Percentiles rank a stretch among this genome's conserved stretches.
Evolutionary conservation across 345 rosid species (phyloP).

Genomic region (Erucastrum elatum): DNA sequence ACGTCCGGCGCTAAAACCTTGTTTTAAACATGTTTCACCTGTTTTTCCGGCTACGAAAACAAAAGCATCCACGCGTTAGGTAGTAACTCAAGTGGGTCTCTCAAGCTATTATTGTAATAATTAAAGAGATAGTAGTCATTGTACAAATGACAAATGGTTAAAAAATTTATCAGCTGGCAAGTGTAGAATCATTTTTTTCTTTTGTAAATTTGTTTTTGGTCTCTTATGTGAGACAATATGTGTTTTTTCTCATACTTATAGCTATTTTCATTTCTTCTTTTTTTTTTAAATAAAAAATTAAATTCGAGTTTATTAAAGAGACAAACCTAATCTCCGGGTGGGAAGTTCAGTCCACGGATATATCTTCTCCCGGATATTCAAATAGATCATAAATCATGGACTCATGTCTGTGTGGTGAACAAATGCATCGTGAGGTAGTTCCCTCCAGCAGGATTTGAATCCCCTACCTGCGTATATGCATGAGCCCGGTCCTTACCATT

Average conservation of each 20-base stretch:
- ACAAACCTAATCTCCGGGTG: too few relatives aligned
- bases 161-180: background rate
- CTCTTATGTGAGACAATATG: background rate
- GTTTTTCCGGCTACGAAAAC: background rate
- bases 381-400: too few relatives aligned
- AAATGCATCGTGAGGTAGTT: too few relatives aligned
- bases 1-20: background rate
- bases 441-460: too few relatives aligned
- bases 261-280: background rate
- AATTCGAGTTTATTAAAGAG: too few relatives aligned
- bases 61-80: background rate
- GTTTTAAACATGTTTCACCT: background rate
- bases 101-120: background rate
- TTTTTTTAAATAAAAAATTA: too few relatives aligned
- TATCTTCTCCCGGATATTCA: too few relatives aligned
- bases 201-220: background rate
- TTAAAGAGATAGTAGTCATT: background rate
- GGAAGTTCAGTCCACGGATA: too few relatives aligned
- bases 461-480: too few relatives aligned
- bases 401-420: too few relatives aligned
- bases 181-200: background rate
- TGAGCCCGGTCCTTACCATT: too few relatives aligned
- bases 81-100: background rate
- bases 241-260: too few relatives aligned
- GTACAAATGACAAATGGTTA: background rate